Base-by-base conservation (phyloP, 371 early-diverging fungal species). In the Mucor ambiguus region DNA sequence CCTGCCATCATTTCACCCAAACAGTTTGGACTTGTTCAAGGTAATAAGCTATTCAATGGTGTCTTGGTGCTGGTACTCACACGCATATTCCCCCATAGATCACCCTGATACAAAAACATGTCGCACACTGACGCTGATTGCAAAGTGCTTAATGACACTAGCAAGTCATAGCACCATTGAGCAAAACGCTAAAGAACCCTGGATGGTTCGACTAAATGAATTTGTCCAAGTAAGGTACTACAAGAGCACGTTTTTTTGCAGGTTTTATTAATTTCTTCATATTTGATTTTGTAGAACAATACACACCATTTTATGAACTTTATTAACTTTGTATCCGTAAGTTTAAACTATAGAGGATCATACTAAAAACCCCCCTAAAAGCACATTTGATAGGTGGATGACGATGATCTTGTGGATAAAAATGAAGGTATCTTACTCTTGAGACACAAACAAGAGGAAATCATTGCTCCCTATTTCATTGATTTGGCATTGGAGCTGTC, bases 1-100 rank as follows among this genome's bases (percentile, higher is more conserved):
- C 94, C 95, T 0, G 93, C 95, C 0, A 91, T 95, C 67, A 79
- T 93, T 26, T 87, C 91, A 55, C 95, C 95, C n/a, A 88, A 89
- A 65, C 74, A 90, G 18, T 95, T 93, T 77, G 86, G 87, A 16
- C 72, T 95, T n/a, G 86, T 88, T 38, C 66, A 75, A 75, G 82
- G 86, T 84, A 74, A 7, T 84, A 14, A 37, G 37, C 37, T 37
- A 12, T 2, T 37, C 14, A 4, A 37, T 37, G 4, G 37, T 41
- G 14, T 18, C 18, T 41, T 18, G 41, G 41, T 18, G 20, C 12
- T 48, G n/a, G 18, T 5, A 22, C 18, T 4, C 24, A 24, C 48
- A 48, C 48, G 10, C 48, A 20, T 20, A 20, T 18, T 10, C 4
- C 1, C 6, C 1, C 3, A 55, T 9, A 76, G 89, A 88, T 43